Conservation (phyloP, 2,329 filamentous ascomycete species). For the Pleoardoris graminearum region DNA sequence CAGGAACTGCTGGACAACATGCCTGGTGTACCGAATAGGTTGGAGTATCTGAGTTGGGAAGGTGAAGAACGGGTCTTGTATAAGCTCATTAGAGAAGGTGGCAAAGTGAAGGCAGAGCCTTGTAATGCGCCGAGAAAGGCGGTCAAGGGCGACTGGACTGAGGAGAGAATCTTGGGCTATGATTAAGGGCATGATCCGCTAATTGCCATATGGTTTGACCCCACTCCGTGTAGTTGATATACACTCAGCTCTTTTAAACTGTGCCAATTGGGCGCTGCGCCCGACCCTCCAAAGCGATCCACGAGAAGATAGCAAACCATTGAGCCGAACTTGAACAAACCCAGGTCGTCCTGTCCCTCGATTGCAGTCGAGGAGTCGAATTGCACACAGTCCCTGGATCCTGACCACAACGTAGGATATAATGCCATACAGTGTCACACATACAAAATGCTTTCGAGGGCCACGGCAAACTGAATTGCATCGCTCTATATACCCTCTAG, state of each 20-base stretch:
- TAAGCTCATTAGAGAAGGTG: conserved; percentile 4
- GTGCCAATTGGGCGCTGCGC: too few relatives aligned
- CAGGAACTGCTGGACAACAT: conserved; percentile 12
- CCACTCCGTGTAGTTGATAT: too few relatives aligned
- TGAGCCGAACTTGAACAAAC: too few relatives aligned
- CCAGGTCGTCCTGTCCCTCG: too few relatives aligned
- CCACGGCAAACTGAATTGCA: conserved; percentile 24
- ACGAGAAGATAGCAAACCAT: too few relatives aligned
- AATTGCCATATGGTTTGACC: neutral
- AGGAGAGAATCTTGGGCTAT: conserved; percentile 14
- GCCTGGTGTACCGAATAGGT: conserved; percentile 5
- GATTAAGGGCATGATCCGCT: neutral
- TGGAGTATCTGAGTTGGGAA: conserved; percentile 19
- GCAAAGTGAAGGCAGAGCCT: conserved; percentile 7
- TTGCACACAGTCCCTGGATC: too few relatives aligned
- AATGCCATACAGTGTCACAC: too few relatives aligned
- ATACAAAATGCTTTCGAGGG: too few relatives aligned
- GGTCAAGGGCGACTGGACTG: conserved; percentile 5
- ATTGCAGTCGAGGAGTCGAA: too few relatives aligned
- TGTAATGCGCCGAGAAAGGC: conserved; percentile 9
- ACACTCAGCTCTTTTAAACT: too few relatives aligned
- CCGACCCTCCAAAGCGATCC: too few relatives aligned
- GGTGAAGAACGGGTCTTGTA: conserved; percentile 10
- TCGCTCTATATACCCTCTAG: conserved; percentile 31
- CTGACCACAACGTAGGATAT: too few relatives aligned